Evolutionary conservation across 345 rosid genomes (phyloP).

Genomic region (Mallotus nudiflorus): DNA sequence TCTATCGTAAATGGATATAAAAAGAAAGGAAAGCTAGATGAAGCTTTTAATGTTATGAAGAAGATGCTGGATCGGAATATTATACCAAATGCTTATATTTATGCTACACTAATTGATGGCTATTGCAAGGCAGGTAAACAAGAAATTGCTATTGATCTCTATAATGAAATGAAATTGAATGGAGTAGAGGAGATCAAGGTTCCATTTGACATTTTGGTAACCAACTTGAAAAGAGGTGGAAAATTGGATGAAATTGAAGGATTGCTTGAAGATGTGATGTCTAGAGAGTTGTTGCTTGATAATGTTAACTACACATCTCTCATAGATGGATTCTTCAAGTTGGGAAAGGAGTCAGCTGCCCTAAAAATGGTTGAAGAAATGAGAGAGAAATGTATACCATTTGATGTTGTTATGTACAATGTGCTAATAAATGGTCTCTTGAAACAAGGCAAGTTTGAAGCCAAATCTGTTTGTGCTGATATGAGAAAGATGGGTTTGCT

Average conservation of each 20-base stretch:
- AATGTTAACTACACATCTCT: conserved; percentile 80
- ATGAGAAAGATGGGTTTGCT: conserved; percentile 69
- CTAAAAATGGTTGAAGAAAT: conserved; percentile 66
- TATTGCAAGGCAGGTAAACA: conserved; percentile 61
- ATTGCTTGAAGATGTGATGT: conserved; percentile 48
- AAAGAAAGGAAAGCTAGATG: conserved; percentile 70
- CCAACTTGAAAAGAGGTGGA: conserved; percentile 60
- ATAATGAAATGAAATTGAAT: conserved; percentile 55
- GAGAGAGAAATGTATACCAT: conserved; percentile 53
- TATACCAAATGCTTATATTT: conserved; percentile 56
- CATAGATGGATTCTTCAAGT: conserved; percentile 86
- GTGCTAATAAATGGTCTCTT: conserved; percentile 70
- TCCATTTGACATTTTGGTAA: conserved; percentile 64
- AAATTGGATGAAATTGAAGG: conserved; percentile 54
- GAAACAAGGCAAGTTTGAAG: conserved; percentile 55
- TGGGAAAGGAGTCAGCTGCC: conserved; percentile 67
- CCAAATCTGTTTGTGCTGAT: conserved; percentile 50
- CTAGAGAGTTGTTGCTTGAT: conserved; percentile 62
- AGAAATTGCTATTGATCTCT: conserved; percentile 55
- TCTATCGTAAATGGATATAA: conserved; percentile 67
- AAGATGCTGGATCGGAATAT: conserved; percentile 51
- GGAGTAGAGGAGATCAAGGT: conserved; percentile 62
- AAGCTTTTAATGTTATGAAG: conserved; percentile 55
- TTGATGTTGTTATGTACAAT: conserved; percentile 81
- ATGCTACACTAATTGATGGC: conserved; percentile 68